Evolutionary conservation across 1,139 yeast genomes (phyloP), one percentile per base, ranked within the genome.

Genomic region (Zygoascus meyerae): DNA sequence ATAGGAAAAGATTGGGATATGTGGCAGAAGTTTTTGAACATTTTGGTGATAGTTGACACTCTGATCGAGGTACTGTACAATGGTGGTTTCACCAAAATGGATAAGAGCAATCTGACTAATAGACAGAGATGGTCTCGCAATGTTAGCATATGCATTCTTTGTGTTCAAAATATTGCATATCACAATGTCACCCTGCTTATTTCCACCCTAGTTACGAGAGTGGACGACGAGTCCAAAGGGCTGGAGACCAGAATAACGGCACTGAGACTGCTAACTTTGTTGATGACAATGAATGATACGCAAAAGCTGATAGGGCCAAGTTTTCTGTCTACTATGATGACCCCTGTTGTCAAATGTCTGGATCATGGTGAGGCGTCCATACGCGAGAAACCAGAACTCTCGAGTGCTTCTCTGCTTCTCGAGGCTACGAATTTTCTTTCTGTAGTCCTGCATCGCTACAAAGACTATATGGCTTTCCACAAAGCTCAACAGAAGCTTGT

Each of bases 401-500:
- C 55, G 1, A 50, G 52, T 8, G 55, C 55, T 8, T 57, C 62
- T 12, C 50, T 60, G 18, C 47, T 53, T 11, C 48, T 57, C 9
- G 63, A 59, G 29, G 55, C 56, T 1, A 58, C 61, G 2, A 54
- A 49, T 34, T 57, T 56, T 37, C 44, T 60, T 36, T 48, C 60
- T 1, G 40, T 46, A 7, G 53, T 56, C 2, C 45, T 57, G 51
- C 35, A 44, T 11, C 40, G 44, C 38, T 55, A 52, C 40, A 58
- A 61, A 2, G 54, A 54, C 16, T 42, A 48, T 16, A 48, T 58
- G 28, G 54, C 57, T 16, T 60, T 60, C 46, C 61, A 60, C 47
- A 59, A 57, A 45, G 49, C 48, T 10, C 61, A 56, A 42, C 63
- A 60, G 45, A 46, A 58, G 30, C 52, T 60, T 11, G 63, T 62